Base-by-base conservation (phyloP, 805 yeast species). In the Wickerhamomyces kurtzmanii region DNA sequence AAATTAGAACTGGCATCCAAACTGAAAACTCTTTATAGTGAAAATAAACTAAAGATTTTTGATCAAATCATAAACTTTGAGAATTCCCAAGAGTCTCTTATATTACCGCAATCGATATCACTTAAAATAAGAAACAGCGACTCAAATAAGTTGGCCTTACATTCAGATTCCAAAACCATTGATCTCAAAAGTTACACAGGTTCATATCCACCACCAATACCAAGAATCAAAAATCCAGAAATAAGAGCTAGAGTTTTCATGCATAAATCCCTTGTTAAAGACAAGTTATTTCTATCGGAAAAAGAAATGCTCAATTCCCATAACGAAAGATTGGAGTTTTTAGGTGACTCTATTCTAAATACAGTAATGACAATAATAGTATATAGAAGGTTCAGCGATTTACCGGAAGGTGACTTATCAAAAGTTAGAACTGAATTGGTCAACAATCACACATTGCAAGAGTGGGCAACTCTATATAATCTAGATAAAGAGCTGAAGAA, bases 341-440 rank as follows among this genome's bases (percentile, higher is more conserved):
- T 84, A 24, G 97, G 97, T 11, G 97, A 89, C 55, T 75, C 96
- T 1, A 69, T 85, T 13, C 57, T 89, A 33, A 81, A 83, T 45
- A 68, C 68, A 30, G 59, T 77, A n/a, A 74, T 81, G 30, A 78
- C 96, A 0, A 57, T 68, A 32, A 63, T 87, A 23, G 60, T 84
- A 12, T 85, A 65, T 42, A 62, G 69, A 16, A 53, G 66, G 31
- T 81, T 78, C 41, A 91, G 93, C 0, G 55, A 63, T 24, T 77
- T 75, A 24, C 59, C 73, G 15, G 97, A 91, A 60, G 97, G 97
- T 20, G 76, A 73, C 22, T 53, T 89, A 36, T 75, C 96, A 1
- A 64, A 63, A 23, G 55, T 81, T 27, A 69, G 97, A 43, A 63
- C 86, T 9, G 63, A 59, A 29, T 51, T 91, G 18, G 81, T 91